Base-by-base conservation (phyloP, 1,284 basidiomycete species). In the Termitomyces sp. region DNA sequence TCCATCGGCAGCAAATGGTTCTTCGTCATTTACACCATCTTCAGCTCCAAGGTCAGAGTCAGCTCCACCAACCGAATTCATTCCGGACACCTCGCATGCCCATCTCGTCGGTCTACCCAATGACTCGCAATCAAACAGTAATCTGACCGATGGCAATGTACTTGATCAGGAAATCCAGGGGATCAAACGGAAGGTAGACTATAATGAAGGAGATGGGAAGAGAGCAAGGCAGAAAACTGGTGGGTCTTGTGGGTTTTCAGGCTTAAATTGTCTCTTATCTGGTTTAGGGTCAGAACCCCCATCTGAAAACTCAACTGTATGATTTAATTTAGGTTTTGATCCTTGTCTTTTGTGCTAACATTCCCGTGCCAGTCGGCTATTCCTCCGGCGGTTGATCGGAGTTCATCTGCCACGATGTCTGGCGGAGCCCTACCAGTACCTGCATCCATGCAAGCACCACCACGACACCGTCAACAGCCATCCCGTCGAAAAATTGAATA, bases 401-500 rank as follows among this genome's bases (percentile, higher is more conserved):
- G 53, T 60, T 62, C 64, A 48, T 55, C 55, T 52, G 42, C 53
- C 47, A 53, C 57, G 51, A 58, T 57, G 24, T 56, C 57, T 56
- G 50, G 50, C 40, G 45, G 60, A 47, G 49, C 58, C 60, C 55
- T 61, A 36, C 56, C 61, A 55, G 53, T 61, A 44, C 42, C 50
- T 42, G 50, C 64, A 49, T 50, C 66, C 38, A 66, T 66, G 59
- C 57, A 65, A 39, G 53, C 55, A 34, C 62, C 67, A 31, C 61
- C 63, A 48, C 70, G 71, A 51, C 62, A 73, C 46, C 74, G 73
- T 50, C 71, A 72, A 51, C 81, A 79, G 61, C 71, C 74, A 31
- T 73, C 82, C 36, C 83, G 92, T 56, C 87, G 90, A 64, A 92
- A 89, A 71, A 90, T 98, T 62, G 91, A 94, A 73, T 99, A 98